Base-by-base conservation (phyloP, 2,329 filamentous ascomycete genomes). In the Pezizomycotina sp. region DNA sequence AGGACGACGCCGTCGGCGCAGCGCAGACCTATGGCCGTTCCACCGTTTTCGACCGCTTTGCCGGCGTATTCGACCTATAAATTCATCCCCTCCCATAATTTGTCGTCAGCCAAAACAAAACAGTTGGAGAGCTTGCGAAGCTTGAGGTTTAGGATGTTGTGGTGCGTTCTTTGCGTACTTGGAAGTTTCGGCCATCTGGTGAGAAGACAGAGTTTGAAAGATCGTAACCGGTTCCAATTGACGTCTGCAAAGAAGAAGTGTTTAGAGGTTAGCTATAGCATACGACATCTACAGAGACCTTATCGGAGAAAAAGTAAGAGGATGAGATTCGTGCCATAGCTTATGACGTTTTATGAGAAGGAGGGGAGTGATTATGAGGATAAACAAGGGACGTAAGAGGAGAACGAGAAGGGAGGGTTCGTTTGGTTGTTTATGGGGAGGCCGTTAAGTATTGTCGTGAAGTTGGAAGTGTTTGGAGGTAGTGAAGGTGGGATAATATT, bases 161-260 rank as follows among this genome's bases (percentile, higher is more conserved):
- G 15, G 12, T 31, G 5, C 6, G 16, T 22, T 23, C 27, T 27
- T 27, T 34, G 36, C 36, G 46, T 57, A 91, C 82, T 63, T 98
- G 89, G 62, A 98, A 98, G 62, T 98, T 98, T 53, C 89, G 80
- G 57, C 89, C 89, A 64, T 98, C 89, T 50, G 89, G 89, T 31
- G 89, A 95, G 69, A 95, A 98, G 66, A 95, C 91, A 56, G 89
- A 95, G 71, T 98, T 98, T 59, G 82, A 82, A 55, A 98, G 77
- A 73, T 98, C 89, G 66, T 98, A 98, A 57, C 89, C 89, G 55
- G 89, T 98, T 58, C 89, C 89, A 78, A 98, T 98, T 57, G 89
- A 98, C 56, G 89, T 98, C 89, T 98, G 45, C 18, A 27, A 14
- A 23, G 10, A n/a, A n/a, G n/a, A n/a, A n/a, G n/a, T n/a, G n/a